Percentiles rank a stretch among this genome's conserved stretches.
These are phyloP conservation scores for Suillus americanus DNA, from an alignment of 768 basidiomycete genomes.

Conservation along the genomic window DNA sequence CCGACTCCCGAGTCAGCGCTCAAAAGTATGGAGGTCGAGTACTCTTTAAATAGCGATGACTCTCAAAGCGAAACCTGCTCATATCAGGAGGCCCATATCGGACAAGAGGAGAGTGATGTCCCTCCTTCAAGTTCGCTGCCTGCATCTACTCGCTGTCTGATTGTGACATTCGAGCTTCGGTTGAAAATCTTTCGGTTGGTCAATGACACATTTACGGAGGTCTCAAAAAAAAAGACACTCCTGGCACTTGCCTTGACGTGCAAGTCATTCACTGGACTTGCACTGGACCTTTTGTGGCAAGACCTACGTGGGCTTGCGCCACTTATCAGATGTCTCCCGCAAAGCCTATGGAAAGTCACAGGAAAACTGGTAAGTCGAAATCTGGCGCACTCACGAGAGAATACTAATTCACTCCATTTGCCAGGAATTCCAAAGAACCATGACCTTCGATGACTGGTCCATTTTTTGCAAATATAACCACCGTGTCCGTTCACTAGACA, in stretches of 20 bases:
- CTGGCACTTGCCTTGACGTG: constrained; percentile 13
- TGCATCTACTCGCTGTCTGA: not conserved
- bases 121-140: not conserved
- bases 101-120: too few species aligned
- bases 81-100: too few species aligned
- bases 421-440: constrained; percentile 25
- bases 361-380: not conserved
- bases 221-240: constrained; percentile 5
- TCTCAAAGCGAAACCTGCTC: not conserved
- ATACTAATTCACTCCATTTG: not conserved
- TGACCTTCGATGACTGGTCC: constrained; percentile 28
- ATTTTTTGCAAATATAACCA: constrained; percentile 24
- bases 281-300: constrained; percentile 6
- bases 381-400: not conserved
- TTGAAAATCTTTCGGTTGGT: not conserved
- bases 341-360: constrained; percentile 3
- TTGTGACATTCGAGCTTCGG: not conserved
- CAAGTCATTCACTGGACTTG: constrained; percentile 8
- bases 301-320: not conserved
- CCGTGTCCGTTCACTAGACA: constrained; percentile 14
- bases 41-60: not conserved
- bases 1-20: too few species aligned
- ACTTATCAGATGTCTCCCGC: constrained; percentile 4
- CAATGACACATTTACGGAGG: not conserved
- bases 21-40: not conserved